Conservation (phyloP, 805 yeast species). For the Myxozyma sirexii region DNA sequence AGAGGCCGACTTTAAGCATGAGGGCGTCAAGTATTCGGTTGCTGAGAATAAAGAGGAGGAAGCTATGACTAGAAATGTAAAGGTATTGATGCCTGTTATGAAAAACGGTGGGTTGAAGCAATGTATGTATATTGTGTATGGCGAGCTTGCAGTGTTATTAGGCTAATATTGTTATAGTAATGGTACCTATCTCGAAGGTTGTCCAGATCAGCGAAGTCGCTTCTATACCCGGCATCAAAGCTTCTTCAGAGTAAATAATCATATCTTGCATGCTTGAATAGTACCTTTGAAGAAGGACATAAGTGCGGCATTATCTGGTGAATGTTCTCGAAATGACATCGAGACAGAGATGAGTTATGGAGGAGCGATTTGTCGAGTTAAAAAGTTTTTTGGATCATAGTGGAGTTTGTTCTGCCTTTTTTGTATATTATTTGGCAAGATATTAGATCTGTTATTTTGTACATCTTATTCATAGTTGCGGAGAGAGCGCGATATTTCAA, state of each 20-base stretch:
- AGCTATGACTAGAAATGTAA: constrained; percentile 10
- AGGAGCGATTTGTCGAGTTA: not conserved
- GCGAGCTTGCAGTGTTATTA: too few relatives aligned
- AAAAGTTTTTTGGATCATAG: not conserved
- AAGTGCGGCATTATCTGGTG: too few relatives aligned
- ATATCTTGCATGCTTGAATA: not conserved
- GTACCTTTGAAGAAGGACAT: too few relatives aligned
- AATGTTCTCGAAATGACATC: too few relatives aligned
- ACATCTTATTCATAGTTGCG: too few relatives aligned
- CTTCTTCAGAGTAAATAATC: not conserved
- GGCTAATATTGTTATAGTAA: constrained; percentile 5
- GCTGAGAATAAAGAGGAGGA: constrained; percentile 20
- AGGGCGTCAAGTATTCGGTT: constrained; percentile 13
- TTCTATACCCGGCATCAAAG: constrained; percentile 17
- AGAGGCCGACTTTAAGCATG: constrained; percentile 10
- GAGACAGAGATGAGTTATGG: not conserved
- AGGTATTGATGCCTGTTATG: constrained; percentile 14
- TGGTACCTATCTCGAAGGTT: constrained; percentile 7
- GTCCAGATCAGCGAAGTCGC: constrained; percentile 30
- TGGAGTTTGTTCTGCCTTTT: not conserved
- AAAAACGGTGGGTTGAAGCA: constrained; percentile 5
- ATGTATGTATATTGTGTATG: constrained; percentile 6
- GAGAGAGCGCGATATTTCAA: too few relatives aligned
- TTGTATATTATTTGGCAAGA: not conserved
- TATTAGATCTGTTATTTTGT: not conserved